phyloP scores from a whole-genome alignment of 306 rosid genomes.

The Gleditsia sinensis region DNA sequence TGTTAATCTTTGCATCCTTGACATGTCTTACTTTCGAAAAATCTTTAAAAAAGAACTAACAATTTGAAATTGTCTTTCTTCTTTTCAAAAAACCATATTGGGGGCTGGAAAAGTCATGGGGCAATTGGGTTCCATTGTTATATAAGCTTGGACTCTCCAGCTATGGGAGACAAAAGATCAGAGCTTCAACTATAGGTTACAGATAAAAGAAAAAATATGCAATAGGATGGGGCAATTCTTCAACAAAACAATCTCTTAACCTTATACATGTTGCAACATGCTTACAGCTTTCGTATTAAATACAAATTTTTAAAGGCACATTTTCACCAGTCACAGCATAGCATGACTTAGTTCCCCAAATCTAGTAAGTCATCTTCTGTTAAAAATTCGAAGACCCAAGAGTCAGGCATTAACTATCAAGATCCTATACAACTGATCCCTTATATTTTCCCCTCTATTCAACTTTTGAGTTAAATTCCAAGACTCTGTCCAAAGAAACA shows the following conservation, averaged over 20 bases:
- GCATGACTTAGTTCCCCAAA: constrained; percentile 40
- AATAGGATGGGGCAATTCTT: not conserved
- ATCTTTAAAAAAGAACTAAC: too few species aligned
- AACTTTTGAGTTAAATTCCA: constrained; percentile 48
- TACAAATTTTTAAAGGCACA: too few species aligned
- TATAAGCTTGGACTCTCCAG: too few species aligned
- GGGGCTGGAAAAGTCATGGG: too few species aligned
- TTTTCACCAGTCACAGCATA: constrained; percentile 48
- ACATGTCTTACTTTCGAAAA: too few species aligned
- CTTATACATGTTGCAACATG: constrained; percentile 28
- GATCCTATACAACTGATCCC: constrained; percentile 71
- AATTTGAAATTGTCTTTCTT: too few species aligned
- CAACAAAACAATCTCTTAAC: not conserved
- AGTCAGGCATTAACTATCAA: constrained; percentile 74
- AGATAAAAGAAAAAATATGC: too few species aligned
- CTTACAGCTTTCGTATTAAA: constrained; percentile 13
- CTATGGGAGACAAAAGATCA: too few species aligned
- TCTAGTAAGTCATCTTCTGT: constrained; percentile 77
- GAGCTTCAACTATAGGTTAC: too few species aligned
- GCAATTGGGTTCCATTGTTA: too few species aligned
- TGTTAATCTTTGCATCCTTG: too few species aligned
- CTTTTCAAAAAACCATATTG: too few species aligned
- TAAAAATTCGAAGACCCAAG: constrained; percentile 84
- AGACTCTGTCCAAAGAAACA: constrained; percentile 49
- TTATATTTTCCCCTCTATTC: constrained; percentile 27